A percentile compares a stretch with the other conserved stretches of the same genome.
These are phyloP conservation scores for Colletotrichum limetticola DNA, from an alignment of 2,329 filamentous ascomycete species.

Conservation along the genomic window DNA sequence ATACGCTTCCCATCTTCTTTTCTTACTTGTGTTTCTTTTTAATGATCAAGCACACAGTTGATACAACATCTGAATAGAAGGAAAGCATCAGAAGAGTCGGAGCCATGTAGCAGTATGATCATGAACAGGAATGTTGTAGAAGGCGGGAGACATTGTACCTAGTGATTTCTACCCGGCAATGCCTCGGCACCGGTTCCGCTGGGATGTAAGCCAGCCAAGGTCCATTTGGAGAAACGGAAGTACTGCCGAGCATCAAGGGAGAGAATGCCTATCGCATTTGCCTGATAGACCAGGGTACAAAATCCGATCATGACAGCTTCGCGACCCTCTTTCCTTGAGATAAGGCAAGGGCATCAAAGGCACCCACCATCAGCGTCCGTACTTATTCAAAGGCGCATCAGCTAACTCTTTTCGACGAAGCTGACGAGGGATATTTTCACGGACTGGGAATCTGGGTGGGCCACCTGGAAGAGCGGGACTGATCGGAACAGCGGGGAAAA, in stretches of 20 bases:
- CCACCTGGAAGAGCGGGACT: background rate
- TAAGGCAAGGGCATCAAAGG: background rate
- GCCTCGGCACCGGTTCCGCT: background rate
- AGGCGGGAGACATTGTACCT: background rate
- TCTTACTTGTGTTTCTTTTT: background rate
- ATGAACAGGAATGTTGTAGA: background rate
- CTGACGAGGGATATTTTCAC: too few species aligned
- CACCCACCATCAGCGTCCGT: background rate
- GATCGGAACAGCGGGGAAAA: slow-evolving; percentile 26
- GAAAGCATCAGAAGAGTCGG: too few species aligned
- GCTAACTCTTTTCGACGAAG: background rate
- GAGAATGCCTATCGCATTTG: background rate
- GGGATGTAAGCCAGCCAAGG: background rate
- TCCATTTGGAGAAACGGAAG: background rate
- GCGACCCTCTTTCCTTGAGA: background rate
- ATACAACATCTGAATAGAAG: background rate
- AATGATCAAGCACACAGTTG: background rate
- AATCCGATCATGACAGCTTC: background rate
- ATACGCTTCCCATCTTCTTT: background rate
- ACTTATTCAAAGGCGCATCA: background rate
- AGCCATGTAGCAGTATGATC: background rate
- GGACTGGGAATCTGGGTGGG: background rate
- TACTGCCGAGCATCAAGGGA: background rate
- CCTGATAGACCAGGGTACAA: background rate
- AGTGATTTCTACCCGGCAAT: background rate